Base-by-base conservation (phyloP, 192 early-diverging fungal genomes). In the Backusella liffmaniae region DNA sequence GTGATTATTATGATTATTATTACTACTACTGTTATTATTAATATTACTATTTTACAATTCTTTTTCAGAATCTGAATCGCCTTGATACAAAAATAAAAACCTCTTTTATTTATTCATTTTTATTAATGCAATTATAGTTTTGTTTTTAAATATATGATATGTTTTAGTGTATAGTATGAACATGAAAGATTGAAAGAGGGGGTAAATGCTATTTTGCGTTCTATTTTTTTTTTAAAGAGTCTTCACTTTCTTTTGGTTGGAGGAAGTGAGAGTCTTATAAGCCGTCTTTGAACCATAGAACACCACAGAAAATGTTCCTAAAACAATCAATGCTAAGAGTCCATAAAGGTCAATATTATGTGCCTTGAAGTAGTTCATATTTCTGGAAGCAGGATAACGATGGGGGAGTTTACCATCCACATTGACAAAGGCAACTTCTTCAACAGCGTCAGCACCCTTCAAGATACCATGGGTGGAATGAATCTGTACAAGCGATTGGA, bases 341-440 rank as follows among this genome's bases (percentile, higher is more conserved):
- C 34, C 67, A 1, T 68, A 68, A 0, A 80, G 5, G 21, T 80
- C 79, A 12, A 76, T 18, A 30, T 80, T 77, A 21, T 69, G 35
- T 0, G 72, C 51, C 32, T 73, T 76, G 7, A 73, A 44, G 36
- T 34, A 80, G 18, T 66, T 44, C 75, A 76, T 66, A 16, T 80
- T 35, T 67, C 69, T 29, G 8, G 79, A 23, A 5, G 32, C 51
- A 15, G 56, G 18, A 32, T 73, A 76, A 7, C 72, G 67, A 51
- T 76, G 75, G 13, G 79, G 72, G 16, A 80, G 30, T 21, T 23
- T 5, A 3, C 76, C 46, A 13, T 69, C 36, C 5, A 35, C 29
- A 29, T 66, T 8, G 12, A 51, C 39, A 46, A 76, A 76, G 0
- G 46, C 16, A 4, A 76, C 72, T 66, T 80, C 79, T 37, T 80